Base-by-base conservation (phyloP, 331 rosid species). In the Erythrophleum ivorense region DNA sequence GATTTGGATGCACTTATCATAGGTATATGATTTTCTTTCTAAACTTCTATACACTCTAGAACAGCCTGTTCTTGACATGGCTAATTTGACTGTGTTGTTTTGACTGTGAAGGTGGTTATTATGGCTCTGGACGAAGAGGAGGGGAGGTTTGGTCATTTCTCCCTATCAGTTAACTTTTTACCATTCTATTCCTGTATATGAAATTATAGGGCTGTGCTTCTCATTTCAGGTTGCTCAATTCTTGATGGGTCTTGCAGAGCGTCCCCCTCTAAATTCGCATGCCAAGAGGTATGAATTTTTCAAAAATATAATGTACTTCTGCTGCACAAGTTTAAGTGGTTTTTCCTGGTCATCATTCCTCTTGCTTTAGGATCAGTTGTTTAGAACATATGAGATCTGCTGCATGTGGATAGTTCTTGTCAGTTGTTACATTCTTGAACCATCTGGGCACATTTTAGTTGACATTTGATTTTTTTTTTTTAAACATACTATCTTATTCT, bases 121-220 rank as follows among this genome's bases (percentile, higher is more conserved):
- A 93, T 71, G 99, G 99, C 59, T 91, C 99, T 41, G 99, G 99
- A 81, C 97, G 99, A 62, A 90, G 85, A 70, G 99, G 99, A 76
- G 99, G 98, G 73, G 97, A 93, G 98, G 99, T 93, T 67, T 79
- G 9, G 59, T 71, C 19, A 79, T 68, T 75, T 82, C 67, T 59
- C 49, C 41, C 33, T 18, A 48, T 60, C 36, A 43, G 68, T 72
- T 84, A 52, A 76, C 57, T 19, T 65, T 60, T 45, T 52, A 60
- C 19, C 1, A 11, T 77, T 81, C 12, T 50, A 45, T 55, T 70
- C 40, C 72, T 75, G 48, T 60, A 41, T 59, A 69, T 70, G 76
- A n/a, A 49, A 48, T 78, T 78, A 64, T 49, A 58, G 38, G 2
- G 50, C 10, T 45, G 8, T 82, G 43, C 24, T 84, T 70, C 80